Evolutionary conservation across 139 green algal species (phyloP).

Genomic region (Chlorokybus atmophyticus): DNA sequence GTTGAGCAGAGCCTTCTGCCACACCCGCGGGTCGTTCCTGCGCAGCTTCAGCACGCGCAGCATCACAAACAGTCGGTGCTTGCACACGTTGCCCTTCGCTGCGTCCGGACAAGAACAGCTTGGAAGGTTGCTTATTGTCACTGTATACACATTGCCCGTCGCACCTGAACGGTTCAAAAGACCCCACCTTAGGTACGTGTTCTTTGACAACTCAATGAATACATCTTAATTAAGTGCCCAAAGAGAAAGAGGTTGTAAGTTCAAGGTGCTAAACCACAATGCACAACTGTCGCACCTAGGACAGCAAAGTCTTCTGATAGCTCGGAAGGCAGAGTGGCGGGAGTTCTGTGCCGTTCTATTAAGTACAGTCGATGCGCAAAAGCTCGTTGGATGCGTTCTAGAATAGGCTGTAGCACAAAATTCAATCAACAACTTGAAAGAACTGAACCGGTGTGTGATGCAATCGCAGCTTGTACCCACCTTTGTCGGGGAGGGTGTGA

Average conservation of each 20-base stretch:
- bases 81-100: slow-evolving; percentile 48
- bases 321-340: too few relatives aligned
- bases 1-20: slow-evolving; percentile 37
- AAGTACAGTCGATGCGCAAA: slow-evolving; percentile 11
- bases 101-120: slow-evolving; percentile 48
- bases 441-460: too few relatives aligned
- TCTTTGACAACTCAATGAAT: too few relatives aligned
- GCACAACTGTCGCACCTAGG: not conserved
- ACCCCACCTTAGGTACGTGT: too few relatives aligned
- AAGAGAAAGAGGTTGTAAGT: slow-evolving; percentile 1
- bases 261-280: not conserved
- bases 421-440: too few relatives aligned
- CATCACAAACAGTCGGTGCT: slow-evolving; percentile 60
- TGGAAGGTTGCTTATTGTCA: not conserved
- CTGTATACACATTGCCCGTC: slow-evolving; percentile 15
- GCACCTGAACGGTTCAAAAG: slow-evolving; percentile 6
- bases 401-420: too few relatives aligned
- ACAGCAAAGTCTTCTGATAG: not conserved
- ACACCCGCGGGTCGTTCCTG: slow-evolving; percentile 40
- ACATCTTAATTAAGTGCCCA: too few relatives aligned
- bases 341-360: too few relatives aligned
- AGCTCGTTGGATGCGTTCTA: slow-evolving; percentile 5
- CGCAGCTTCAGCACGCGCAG: slow-evolving; percentile 42
- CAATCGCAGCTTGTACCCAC: too few relatives aligned
- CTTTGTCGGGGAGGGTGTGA: not conserved